These are phyloP conservation scores for Xylariales sp. DNA, from an alignment of 2,329 filamentous ascomycete genomes.

Conservation along the genomic window DNA sequence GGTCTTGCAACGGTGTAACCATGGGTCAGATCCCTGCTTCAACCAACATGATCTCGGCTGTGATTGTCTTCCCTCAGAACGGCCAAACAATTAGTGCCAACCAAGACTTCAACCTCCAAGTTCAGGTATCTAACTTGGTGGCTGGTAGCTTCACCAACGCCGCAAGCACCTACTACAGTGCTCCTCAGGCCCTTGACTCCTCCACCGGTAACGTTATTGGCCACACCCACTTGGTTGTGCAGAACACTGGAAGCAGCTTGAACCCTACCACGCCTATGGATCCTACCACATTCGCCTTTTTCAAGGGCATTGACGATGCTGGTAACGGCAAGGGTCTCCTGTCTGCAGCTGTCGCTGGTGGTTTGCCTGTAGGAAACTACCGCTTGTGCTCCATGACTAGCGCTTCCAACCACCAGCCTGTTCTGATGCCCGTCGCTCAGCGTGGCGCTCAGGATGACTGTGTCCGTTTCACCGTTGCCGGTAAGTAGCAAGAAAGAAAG, in stretches of 20 bases:
- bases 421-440: constrained; percentile 63
- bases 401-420: constrained; percentile 63
- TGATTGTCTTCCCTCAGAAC: constrained; percentile 50
- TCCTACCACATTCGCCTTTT: constrained; percentile 52
- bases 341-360: constrained; percentile 48
- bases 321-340: constrained; percentile 53
- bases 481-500: constrained; percentile 17
- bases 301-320: constrained; percentile 63
- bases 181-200: constrained; percentile 48
- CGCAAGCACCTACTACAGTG: constrained; percentile 55
- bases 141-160: constrained; percentile 60
- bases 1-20: constrained; percentile 61
- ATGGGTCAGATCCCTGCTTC: constrained; percentile 58
- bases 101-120: constrained; percentile 47
- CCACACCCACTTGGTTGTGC: constrained; percentile 56
- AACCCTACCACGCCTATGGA: constrained; percentile 50
- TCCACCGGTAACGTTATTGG: constrained; percentile 50
- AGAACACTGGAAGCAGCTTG: constrained; percentile 46
- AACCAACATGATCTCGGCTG: constrained; percentile 52
- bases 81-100: constrained; percentile 41
- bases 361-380: constrained; percentile 59
- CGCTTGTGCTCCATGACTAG: constrained; percentile 61
- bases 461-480: constrained; percentile 12
- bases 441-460: constrained; percentile 60
- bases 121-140: constrained; percentile 48